These are phyloP conservation scores for Calonectria hongkongensis DNA, from an alignment of 2,329 filamentous ascomycete genomes.

Conservation along the genomic window DNA sequence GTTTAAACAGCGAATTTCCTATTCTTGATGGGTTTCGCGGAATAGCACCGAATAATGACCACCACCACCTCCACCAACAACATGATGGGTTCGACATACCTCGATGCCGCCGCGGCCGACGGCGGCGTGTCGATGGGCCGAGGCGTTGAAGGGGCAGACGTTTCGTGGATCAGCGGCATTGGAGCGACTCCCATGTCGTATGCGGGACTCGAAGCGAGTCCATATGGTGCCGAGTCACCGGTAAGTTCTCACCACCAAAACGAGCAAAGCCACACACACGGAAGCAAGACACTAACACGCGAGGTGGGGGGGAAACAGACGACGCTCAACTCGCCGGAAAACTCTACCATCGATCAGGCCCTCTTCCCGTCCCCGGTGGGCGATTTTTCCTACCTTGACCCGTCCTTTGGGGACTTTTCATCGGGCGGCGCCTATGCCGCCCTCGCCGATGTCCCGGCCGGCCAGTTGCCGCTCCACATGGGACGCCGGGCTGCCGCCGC, in stretches of 20 bases:
- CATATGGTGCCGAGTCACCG: constrained; percentile 46
- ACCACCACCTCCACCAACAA: constrained; percentile 26
- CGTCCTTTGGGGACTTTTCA: constrained; percentile 50
- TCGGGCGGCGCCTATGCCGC: constrained; percentile 31
- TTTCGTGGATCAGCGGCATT: constrained; percentile 49
- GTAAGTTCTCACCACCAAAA: constrained; percentile 36
- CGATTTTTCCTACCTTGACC: constrained; percentile 52
- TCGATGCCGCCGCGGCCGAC: constrained; percentile 46
- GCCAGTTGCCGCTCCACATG: constrained; percentile 45
- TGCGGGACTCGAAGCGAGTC: constrained; percentile 45
- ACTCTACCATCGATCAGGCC: constrained; percentile 51
- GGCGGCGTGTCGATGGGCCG: constrained; percentile 35
- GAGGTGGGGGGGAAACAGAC: constrained; percentile 22
- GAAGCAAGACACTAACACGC: not conserved
- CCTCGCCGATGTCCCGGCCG: constrained; percentile 44
- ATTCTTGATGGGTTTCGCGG: constrained; percentile 53
- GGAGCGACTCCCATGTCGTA: constrained; percentile 49
- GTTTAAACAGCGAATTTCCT: constrained; percentile 49
- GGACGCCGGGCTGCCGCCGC: constrained; percentile 43
- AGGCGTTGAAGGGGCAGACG: constrained; percentile 40
- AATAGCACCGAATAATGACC: constrained; percentile 46
- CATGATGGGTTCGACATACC: constrained; percentile 52
- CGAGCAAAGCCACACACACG: not conserved
- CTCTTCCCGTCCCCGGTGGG: constrained; percentile 50
- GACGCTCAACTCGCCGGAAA: constrained; percentile 42